Evolutionary conservation across 129 eudicot genomes (phyloP).

Genomic region (Flaveria brownii): DNA sequence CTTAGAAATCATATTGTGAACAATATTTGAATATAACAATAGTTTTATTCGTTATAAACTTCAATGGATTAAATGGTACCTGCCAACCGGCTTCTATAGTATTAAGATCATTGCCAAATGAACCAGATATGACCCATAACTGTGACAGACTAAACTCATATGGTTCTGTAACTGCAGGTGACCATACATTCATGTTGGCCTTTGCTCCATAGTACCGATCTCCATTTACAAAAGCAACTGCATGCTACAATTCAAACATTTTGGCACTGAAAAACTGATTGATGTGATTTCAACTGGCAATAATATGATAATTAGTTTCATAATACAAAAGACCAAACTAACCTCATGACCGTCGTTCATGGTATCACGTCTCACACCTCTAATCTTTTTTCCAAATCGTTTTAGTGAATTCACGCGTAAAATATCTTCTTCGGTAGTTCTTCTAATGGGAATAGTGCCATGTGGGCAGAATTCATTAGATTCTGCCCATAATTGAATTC

Average conservation of each 20-base stretch:
- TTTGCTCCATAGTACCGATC: conserved; percentile 86
- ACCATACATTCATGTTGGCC: conserved; percentile 92
- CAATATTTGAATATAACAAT: not conserved
- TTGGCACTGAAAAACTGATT: not conserved
- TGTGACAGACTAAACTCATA: conserved; percentile 93
- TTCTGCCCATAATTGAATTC: conserved; percentile 63
- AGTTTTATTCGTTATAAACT: not conserved
- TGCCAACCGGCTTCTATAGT: conserved; percentile 99
- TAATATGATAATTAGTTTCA: not conserved
- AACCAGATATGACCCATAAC: conserved; percentile 90
- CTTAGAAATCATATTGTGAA: not conserved
- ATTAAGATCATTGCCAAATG: conserved; percentile 94
- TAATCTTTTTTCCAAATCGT: conserved; percentile 78
- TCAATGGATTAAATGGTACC: conserved; percentile 36
- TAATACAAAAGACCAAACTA: conserved; percentile 12
- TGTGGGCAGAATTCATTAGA: conserved; percentile 67
- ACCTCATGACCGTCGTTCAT: conserved; percentile 87
- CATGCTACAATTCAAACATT: conserved; percentile 57
- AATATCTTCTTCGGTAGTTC: conserved; percentile 73
- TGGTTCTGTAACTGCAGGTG: conserved; percentile 72
- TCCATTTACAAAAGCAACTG: conserved; percentile 89
- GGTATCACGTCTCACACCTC: conserved; percentile 65
- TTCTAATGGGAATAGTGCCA: conserved; percentile 88
- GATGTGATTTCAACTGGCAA: not conserved
- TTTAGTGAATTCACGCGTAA: conserved; percentile 54